A percentile compares a stretch with the other conserved stretches of the same genome.
Conservation (phyloP, 495 filamentous ascomycete species). For the Penicillium angulare region DNA sequence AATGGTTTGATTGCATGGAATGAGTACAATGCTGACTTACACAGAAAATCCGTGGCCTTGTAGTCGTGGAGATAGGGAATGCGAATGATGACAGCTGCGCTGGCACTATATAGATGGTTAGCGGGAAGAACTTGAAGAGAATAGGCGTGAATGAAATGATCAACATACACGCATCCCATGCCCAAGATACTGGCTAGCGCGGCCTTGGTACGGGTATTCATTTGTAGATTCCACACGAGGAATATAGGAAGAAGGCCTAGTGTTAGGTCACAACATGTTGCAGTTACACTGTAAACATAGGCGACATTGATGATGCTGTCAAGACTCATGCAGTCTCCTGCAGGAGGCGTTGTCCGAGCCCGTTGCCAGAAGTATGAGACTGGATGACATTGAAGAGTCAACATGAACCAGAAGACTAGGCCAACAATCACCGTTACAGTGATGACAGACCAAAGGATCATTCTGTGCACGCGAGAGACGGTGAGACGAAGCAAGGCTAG, state of each 20-base stretch:
- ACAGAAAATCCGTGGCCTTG: conserved; percentile 14
- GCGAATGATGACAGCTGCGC: conserved; percentile 38
- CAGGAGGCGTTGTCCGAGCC: too few relatives aligned
- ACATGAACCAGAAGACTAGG: conserved; percentile 38
- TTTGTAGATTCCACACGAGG: conserved; percentile 39
- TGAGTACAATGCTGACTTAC: conserved; percentile 2
- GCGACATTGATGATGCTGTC: conserved; percentile 33
- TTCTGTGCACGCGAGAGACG: conserved; percentile 15
- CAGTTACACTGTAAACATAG: conserved; percentile 43
- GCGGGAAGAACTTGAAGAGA: neutral
- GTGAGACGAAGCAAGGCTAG: conserved; percentile 37
- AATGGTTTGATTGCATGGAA: conserved; percentile 4
- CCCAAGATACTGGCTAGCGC: conserved; percentile 38
- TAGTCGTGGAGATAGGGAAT: conserved; percentile 27
- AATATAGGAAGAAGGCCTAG: conserved; percentile 37
- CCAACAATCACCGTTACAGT: conserved; percentile 26
- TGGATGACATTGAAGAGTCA: conserved; percentile 44
- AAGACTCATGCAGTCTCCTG: conserved; percentile 35
- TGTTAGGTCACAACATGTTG: conserved; percentile 39
- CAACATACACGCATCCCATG: conserved; percentile 41
- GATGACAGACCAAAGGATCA: conserved; percentile 33
- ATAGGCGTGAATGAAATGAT: neutral
- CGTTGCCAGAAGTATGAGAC: conserved; percentile 40
- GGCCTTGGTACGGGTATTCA: conserved; percentile 36
- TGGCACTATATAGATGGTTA: conserved; percentile 22